These are phyloP conservation scores for Hibiscus trionum DNA, from an alignment of 345 rosid species.

Conservation along the genomic window DNA sequence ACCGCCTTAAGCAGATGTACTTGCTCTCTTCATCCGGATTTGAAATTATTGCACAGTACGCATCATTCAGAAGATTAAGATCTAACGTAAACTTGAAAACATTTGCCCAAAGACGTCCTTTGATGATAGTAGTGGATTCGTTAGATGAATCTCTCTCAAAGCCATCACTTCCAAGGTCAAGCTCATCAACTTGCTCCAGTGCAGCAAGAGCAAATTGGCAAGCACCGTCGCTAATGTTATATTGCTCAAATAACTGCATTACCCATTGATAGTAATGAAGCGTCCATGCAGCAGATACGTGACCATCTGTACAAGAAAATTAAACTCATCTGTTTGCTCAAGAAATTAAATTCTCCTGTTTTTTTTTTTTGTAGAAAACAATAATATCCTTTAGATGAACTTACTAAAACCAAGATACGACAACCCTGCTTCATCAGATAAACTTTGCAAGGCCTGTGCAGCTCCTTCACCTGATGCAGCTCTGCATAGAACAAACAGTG, in stretches of 20 bases:
- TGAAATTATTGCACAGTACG: constrained; percentile 93
- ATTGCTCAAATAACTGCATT: constrained; percentile 93
- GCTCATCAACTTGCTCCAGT: constrained; percentile 95
- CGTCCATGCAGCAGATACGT: constrained; percentile 62
- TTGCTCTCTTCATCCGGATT: constrained; percentile 98
- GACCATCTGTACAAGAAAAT: constrained; percentile 37
- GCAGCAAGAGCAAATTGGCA: constrained; percentile 95
- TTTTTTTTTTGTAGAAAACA: neutral
- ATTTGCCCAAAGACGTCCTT: constrained; percentile 93
- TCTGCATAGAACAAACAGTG: constrained; percentile 35
- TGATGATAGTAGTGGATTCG: constrained; percentile 48
- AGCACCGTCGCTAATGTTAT: constrained; percentile 82
- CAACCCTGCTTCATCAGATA: constrained; percentile 63
- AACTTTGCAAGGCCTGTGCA: constrained; percentile 61
- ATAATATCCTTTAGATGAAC: constrained; percentile 21
- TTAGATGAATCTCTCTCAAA: constrained; percentile 24
- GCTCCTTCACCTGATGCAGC: constrained; percentile 90
- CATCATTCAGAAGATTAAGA: constrained; percentile 75
- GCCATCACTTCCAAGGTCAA: constrained; percentile 28
- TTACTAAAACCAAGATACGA: constrained; percentile 55
- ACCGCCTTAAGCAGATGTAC: constrained; percentile 86
- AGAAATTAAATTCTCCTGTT: neutral
- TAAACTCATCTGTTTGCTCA: neutral
- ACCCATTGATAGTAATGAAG: constrained; percentile 97
- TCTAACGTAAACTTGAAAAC: constrained; percentile 88